Evolutionary conservation across 2,329 filamentous ascomycete species (phyloP), one percentile per base, ranked within the genome.

Genomic region (Phialemoniopsis sp.): DNA sequence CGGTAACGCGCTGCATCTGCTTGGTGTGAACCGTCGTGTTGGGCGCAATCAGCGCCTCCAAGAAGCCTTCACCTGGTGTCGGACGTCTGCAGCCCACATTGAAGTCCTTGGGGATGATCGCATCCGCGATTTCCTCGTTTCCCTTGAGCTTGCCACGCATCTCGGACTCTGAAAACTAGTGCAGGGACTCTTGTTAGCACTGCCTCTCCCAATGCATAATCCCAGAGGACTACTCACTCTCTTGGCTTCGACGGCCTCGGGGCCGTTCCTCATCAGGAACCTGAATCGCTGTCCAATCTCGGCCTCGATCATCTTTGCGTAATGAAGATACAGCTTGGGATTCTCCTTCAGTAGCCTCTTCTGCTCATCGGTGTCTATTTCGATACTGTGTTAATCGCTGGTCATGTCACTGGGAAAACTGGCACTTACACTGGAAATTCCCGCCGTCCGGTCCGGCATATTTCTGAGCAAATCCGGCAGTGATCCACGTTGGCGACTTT

Each of bases 381-480:
- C 36, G n/a, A 17, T 38, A 32, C 29, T 10, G 29, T 32, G 37
- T 17, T 17, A 13, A 26, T 13, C 21, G 10, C 21, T 26, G 6
- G 21, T 26, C 6, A 26, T 10, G 21, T 6, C 6, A 26, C 13
- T 38, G 21, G 6, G 16, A 38, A 21, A 13, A 33, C 9, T 13
- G 16, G 16, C 15, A 40, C 37, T 28, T 18, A 43, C 41, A 43
- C 12, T 30, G 29, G 18, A 44, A 44, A n/a, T 44, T 44, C 8
- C 19, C 21, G 12, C 43, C 43, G 10, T 38, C 40, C 1, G 37
- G 34, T 13, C 36, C 43, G 9, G 40, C 34, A 32, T 37, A 38
- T 7, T 28, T 36, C 29, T 41, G 39, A 3, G 29, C 43, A 30
- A 46, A 41, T 12, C 38, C 42, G 21, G 29, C 36, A n/a, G 44